phyloP scores from a whole-genome alignment of 2,329 filamentous ascomycete species.

The Rutstroemia sp. region DNA sequence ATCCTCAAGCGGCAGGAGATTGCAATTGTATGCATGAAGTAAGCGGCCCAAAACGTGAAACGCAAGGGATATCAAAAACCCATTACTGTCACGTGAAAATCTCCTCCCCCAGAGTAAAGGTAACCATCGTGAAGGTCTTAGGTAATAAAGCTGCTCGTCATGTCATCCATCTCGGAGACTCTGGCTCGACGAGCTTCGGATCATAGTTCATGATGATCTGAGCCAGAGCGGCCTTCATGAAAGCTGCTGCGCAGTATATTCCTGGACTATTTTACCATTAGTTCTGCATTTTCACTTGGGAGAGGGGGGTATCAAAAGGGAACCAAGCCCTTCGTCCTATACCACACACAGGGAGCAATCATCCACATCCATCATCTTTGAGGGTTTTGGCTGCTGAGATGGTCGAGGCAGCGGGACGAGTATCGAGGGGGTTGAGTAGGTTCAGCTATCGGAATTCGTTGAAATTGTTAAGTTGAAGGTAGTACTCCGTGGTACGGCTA shows the following conservation, averaged over 20 bases:
- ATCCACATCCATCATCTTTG: not conserved
- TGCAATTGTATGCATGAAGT: no score
- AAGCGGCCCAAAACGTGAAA: no score
- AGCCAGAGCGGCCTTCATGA: not conserved
- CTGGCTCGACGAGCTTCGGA: not conserved
- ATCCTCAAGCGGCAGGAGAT: no score
- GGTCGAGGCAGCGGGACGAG: not conserved
- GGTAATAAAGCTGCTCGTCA: not conserved
- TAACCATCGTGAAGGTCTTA: no score
- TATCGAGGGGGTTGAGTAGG: not conserved
- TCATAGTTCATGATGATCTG: not conserved
- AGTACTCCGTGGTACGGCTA: not conserved
- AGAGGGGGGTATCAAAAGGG: not conserved
- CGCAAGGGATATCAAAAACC: no score
- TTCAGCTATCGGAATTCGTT: not conserved
- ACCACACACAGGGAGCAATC: conserved; percentile 1
- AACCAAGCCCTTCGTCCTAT: not conserved
- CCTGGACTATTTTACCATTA: not conserved
- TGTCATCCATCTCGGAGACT: not conserved
- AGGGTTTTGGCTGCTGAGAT: not conserved
- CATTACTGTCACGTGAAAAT: no score
- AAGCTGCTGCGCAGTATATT: conserved; percentile 1
- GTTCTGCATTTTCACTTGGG: not conserved
- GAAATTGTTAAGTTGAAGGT: not conserved
- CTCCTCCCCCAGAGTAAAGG: no score